Evolutionary conservation across 1,284 basidiomycete species (phyloP).

Genomic region (Ganoderma meredithae): DNA sequence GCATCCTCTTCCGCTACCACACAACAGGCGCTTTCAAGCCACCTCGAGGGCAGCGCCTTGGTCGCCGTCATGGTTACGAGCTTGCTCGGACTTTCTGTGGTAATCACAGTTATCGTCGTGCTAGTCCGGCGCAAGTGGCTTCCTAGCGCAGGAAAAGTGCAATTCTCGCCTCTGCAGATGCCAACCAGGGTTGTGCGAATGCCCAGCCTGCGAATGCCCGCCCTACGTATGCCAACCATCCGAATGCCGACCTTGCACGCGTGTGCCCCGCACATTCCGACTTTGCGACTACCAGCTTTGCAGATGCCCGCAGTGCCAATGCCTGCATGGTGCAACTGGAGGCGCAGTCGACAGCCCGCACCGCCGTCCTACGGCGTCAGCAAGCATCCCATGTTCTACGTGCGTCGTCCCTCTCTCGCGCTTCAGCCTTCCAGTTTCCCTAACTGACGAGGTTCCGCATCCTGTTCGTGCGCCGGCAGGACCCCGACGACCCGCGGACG

Average conservation of each 20-base stretch:
- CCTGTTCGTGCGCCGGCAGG: background rate
- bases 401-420: background rate
- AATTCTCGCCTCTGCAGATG: background rate
- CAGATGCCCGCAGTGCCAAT: background rate
- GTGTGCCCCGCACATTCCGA: background rate
- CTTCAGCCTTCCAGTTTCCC: too few relatives aligned
- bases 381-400: background rate
- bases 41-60: background rate
- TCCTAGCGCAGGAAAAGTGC: background rate
- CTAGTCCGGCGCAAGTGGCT: conserved; percentile 1
- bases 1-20: background rate
- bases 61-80: background rate
- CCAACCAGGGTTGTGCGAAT: background rate
- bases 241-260: background rate
- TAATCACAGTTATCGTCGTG: background rate
- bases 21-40: background rate
- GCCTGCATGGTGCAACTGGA: background rate
- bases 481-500: conserved; percentile 6
- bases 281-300: background rate
- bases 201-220: too few relatives aligned
- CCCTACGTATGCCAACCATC: background rate
- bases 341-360: background rate
- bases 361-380: too few relatives aligned
- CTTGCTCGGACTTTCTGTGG: background rate
- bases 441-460: too few relatives aligned